These are phyloP conservation scores for Didymella exigua DNA, from an alignment of 2,329 filamentous ascomycete genomes.

Conservation along the genomic window DNA sequence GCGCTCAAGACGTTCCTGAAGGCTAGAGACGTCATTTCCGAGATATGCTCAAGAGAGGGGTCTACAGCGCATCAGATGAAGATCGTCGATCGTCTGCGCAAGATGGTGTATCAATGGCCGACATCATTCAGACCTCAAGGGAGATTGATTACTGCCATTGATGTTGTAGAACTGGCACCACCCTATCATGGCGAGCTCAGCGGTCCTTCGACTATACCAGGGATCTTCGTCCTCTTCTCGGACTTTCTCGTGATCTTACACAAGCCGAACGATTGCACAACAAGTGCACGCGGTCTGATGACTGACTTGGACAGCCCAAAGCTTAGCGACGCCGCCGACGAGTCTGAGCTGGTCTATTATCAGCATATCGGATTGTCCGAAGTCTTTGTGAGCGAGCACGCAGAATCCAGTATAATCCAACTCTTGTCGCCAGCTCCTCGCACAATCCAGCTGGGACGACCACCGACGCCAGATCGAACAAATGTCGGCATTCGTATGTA, in stretches of 20 bases:
- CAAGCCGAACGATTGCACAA: slow-evolving; percentile 67
- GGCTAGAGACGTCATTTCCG: slow-evolving; percentile 90
- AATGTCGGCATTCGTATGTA: slow-evolving; percentile 57
- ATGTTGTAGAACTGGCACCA: slow-evolving; percentile 76
- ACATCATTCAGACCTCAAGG: slow-evolving; percentile 72
- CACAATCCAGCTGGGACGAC: slow-evolving; percentile 34
- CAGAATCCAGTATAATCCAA: slow-evolving; percentile 68
- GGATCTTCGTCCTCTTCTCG: slow-evolving; percentile 82
- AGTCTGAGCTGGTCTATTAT: slow-evolving; percentile 72
- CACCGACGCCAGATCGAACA: slow-evolving; percentile 41
- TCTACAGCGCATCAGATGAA: slow-evolving; percentile 72
- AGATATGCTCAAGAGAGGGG: slow-evolving; percentile 93
- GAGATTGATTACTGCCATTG: slow-evolving; percentile 78
- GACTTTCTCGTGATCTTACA: slow-evolving; percentile 79
- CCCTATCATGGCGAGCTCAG: slow-evolving; percentile 66
- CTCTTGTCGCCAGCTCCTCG: slow-evolving; percentile 62
- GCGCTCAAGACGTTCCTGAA: slow-evolving; percentile 83
- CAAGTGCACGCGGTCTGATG: slow-evolving; percentile 76
- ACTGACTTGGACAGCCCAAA: slow-evolving; percentile 84
- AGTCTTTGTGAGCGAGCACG: slow-evolving; percentile 71
- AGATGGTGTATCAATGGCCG: slow-evolving; percentile 80
- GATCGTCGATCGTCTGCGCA: slow-evolving; percentile 73
- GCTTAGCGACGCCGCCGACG: slow-evolving; percentile 41
- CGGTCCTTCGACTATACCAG: slow-evolving; percentile 56
- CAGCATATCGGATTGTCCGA: slow-evolving; percentile 73